phyloP scores from a whole-genome alignment of 2,329 filamentous ascomycete genomes.

The Teratosphaeria pseudoeucalypti region DNA sequence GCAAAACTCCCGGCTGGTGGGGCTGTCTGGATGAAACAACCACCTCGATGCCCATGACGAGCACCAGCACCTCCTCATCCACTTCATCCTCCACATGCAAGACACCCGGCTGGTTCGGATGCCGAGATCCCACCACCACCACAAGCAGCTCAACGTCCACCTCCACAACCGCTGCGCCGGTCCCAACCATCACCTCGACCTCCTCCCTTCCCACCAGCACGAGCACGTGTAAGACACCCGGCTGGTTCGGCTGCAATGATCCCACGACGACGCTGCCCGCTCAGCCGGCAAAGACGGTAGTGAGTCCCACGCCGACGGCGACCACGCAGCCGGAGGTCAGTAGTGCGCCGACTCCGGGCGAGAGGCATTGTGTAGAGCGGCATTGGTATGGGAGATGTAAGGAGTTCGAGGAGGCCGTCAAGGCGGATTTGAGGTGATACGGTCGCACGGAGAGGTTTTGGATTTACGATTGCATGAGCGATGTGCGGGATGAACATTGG shows the following conservation, averaged over 20 bases:
- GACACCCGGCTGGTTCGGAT: constrained; percentile 57
- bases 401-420: constrained; percentile 3
- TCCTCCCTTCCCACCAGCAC: constrained; percentile 29
- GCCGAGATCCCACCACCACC: constrained; percentile 43
- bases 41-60: constrained; percentile 21
- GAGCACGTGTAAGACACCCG: constrained; percentile 49
- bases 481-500: not conserved
- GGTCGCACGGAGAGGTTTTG: not conserved
- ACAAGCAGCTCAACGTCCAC: constrained; percentile 12
- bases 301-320: constrained; percentile 11
- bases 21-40: constrained; percentile 54
- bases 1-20: constrained; percentile 89
- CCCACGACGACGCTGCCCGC: constrained; percentile 28
- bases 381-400: constrained; percentile 19
- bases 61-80: constrained; percentile 24
- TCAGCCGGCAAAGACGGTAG: constrained; percentile 4
- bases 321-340: constrained; percentile 7
- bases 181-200: constrained; percentile 4
- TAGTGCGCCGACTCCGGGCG: constrained; percentile 7
- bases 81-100: constrained; percentile 44
- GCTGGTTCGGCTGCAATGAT: constrained; percentile 59
- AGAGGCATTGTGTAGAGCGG: constrained; percentile 12
- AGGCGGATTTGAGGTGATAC: not conserved
- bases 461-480: not conserved
- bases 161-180: constrained; percentile 25